Evolutionary conservation across 2,329 filamentous ascomycete genomes (phyloP).

Genomic region (Fusarium siculi): DNA sequence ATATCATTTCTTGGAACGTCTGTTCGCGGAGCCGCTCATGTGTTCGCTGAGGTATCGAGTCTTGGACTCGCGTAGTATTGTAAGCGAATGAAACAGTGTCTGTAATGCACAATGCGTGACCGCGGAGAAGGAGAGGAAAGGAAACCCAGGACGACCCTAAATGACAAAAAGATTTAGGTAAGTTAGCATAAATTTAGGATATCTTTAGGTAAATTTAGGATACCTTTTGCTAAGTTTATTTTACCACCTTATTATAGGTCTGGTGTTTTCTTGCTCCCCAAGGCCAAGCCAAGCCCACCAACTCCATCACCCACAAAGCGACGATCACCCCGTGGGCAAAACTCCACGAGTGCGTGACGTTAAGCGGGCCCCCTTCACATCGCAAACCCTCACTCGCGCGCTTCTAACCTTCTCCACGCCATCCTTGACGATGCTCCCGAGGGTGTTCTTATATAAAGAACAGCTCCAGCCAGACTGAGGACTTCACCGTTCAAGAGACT

Average conservation of each 20-base stretch:
- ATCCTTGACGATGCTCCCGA: neutral
- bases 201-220: too few relatives aligned
- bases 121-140: neutral
- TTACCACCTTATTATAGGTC: too few relatives aligned
- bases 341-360: constrained; percentile 37
- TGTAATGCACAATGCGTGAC: neutral
- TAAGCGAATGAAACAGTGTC: neutral
- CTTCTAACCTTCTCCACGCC: constrained; percentile 42
- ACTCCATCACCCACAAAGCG: neutral
- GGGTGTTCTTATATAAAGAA: constrained; percentile 35
- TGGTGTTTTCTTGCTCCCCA: too few relatives aligned
- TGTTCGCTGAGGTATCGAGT: neutral
- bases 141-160: too few relatives aligned
- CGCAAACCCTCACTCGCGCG: constrained; percentile 39
- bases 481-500: neutral
- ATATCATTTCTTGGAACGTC: constrained; percentile 34
- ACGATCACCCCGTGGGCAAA: constrained; percentile 36
- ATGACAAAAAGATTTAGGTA: too few relatives aligned
- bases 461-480: neutral
- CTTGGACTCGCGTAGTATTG: neutral
- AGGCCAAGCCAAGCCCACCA: neutral
- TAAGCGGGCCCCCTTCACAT: constrained; percentile 31
- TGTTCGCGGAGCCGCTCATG: constrained; percentile 19
- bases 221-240: too few relatives aligned
- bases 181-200: too few relatives aligned